Evolutionary conservation across 441 rosid genomes (phyloP).

Genomic region (Populus tomentosa): DNA sequence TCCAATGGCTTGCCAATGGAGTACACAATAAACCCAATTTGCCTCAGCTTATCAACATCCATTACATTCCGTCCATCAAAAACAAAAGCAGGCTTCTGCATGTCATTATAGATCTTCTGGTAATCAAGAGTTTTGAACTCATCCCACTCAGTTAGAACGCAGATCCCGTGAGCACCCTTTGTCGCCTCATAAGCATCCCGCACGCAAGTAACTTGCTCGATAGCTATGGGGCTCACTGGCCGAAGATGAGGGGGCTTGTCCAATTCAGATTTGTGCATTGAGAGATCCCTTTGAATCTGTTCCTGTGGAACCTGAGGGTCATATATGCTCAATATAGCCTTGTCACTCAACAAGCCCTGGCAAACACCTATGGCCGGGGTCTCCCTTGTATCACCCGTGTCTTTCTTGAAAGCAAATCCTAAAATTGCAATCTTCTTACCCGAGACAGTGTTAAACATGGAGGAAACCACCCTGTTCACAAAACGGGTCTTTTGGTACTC

Average conservation of each 20-base stretch:
- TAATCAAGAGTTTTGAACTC: conserved; percentile 74
- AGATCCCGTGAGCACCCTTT: conserved; percentile 73
- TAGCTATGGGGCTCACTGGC: conserved; percentile 60
- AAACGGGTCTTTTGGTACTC: conserved; percentile 77
- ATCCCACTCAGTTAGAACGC: conserved; percentile 86
- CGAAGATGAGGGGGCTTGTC: conserved; percentile 81
- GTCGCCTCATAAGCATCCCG: conserved; percentile 71
- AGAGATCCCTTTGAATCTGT: conserved; percentile 73
- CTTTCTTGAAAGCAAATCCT: conserved; percentile 85
- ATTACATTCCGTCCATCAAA: conserved; percentile 73
- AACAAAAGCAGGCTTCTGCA: conserved; percentile 84
- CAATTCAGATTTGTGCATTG: conserved; percentile 84
- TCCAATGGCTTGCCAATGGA: conserved; percentile 89
- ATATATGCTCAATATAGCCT: conserved; percentile 68
- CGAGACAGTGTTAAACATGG: conserved; percentile 84
- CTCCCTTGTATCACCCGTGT: conserved; percentile 83
- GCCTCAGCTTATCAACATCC: conserved; percentile 53
- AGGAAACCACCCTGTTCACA: conserved; percentile 69
- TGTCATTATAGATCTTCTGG: conserved; percentile 56
- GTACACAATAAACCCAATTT: conserved; percentile 83
- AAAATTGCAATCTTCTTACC: conserved; percentile 65
- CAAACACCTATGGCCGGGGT: conserved; percentile 86
- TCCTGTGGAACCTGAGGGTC: conserved; percentile 86
- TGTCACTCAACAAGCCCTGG: conserved; percentile 80
- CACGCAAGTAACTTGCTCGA: conserved; percentile 53